Percentiles rank a stretch among this genome's conserved stretches.
Conservation (phyloP, 371 early-diverging fungal species). For the Apophysomyces sp. region DNA sequence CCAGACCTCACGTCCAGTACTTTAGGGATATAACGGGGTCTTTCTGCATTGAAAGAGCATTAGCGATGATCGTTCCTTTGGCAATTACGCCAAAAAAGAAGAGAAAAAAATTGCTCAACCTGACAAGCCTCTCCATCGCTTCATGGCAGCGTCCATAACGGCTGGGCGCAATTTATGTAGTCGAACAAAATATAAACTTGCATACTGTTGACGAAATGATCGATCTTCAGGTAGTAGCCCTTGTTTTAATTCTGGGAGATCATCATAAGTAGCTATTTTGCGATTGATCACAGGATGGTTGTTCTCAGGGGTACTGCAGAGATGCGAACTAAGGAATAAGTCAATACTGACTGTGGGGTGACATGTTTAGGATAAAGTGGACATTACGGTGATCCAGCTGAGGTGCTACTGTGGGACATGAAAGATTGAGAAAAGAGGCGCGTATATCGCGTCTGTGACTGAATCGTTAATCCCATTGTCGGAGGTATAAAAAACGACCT, state of each 20-base stretch:
- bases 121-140: slow-evolving; percentile 51
- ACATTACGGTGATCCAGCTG: background rate
- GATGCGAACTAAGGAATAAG: background rate
- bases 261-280: slow-evolving; percentile 27
- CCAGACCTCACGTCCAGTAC: slow-evolving; percentile 69
- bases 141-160: slow-evolving; percentile 47
- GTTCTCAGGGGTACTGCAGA: slow-evolving; percentile 14
- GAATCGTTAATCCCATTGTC: background rate
- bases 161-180: slow-evolving; percentile 61
- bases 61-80: background rate
- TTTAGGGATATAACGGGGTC: slow-evolving; percentile 52
- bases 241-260: slow-evolving; percentile 35
- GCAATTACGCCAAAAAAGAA: background rate
- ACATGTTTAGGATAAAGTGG: background rate
- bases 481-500: background rate
- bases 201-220: slow-evolving; percentile 78
- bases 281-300: slow-evolving; percentile 14
- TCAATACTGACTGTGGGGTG: background rate
- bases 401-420: background rate
- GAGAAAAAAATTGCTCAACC: slow-evolving; percentile 13
- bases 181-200: slow-evolving; percentile 82
- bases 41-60: slow-evolving; percentile 15
- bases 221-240: slow-evolving; percentile 50
- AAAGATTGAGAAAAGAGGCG: background rate
- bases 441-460: background rate